Percentiles rank a stretch among this genome's conserved stretches.
Conservation (phyloP, 352 stramenopile species). For the Phytophthora colocasiae region DNA sequence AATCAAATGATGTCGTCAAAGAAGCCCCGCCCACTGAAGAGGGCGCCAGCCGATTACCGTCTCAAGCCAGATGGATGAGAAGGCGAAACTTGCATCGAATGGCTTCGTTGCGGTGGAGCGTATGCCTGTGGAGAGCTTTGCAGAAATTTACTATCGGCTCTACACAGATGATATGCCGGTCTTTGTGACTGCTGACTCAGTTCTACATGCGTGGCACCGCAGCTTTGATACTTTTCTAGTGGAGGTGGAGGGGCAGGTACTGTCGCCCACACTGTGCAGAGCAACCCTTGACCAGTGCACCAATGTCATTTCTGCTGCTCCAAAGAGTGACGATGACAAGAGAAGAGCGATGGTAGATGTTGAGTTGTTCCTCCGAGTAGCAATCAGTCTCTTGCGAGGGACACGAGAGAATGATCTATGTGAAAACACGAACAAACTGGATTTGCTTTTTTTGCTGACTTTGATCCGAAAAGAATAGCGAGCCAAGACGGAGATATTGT, state of each 20-base stretch:
- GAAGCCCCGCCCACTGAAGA: conserved; percentile 23
- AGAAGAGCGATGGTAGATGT: conserved; percentile 10
- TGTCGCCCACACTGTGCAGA: neutral
- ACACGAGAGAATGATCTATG: no score
- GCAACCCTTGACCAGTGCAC: conserved; percentile 2
- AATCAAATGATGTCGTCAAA: conserved; percentile 2
- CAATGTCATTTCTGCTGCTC: neutral
- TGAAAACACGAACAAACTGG: neutral
- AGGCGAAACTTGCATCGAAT: conserved; percentile 17
- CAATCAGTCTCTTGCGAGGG: conserved; percentile 14
- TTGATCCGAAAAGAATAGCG: conserved; percentile 11
- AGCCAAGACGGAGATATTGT: neutral
- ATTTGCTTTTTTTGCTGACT: neutral
- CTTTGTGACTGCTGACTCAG: conserved; percentile 28
- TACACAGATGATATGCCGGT: conserved; percentile 44
- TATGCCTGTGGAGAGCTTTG: conserved; percentile 39
- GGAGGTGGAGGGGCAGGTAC: no score
- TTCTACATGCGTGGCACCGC: no score
- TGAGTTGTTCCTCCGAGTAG: conserved; percentile 20
- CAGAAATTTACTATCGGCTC: conserved; percentile 37
- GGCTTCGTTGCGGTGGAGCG: conserved; percentile 27
- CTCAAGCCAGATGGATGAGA: conserved; percentile 24
- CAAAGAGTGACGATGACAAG: neutral
- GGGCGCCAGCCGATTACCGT: conserved; percentile 27
- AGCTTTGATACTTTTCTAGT: no score